phyloP scores from a whole-genome alignment of 768 basidiomycete species.

The Phylloporus sp. region DNA sequence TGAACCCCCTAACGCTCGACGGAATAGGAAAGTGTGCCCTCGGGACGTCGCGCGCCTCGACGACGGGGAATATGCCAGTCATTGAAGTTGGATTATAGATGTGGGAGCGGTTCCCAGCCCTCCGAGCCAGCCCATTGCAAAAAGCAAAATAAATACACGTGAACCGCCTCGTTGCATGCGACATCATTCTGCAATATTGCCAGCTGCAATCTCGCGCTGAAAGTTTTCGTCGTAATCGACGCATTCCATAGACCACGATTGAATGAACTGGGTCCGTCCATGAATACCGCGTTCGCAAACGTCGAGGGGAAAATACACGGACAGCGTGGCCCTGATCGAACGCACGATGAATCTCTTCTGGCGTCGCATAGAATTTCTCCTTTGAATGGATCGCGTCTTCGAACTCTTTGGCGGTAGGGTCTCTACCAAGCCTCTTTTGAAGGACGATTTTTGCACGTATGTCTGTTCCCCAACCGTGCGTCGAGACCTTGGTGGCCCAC shows the following conservation, averaged over 20 bases:
- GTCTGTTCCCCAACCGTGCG: conserved; percentile 6
- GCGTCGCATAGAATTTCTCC: conserved; percentile 10
- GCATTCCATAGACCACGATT: conserved; percentile 15
- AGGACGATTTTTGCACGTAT: conserved; percentile 18
- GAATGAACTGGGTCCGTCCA: conserved; percentile 8
- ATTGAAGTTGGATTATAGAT: too few relatives aligned
- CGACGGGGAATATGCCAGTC: too few relatives aligned
- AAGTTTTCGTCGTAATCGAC: conserved; percentile 21
- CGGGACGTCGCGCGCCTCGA: too few relatives aligned
- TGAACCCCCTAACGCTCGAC: too few relatives aligned
- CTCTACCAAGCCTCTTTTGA: conserved; percentile 11
- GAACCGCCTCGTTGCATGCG: background rate
- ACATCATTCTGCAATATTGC: conserved; percentile 3
- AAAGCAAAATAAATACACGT: background rate
- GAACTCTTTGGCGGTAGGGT: conserved; percentile 11
- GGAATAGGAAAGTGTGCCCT: too few relatives aligned
- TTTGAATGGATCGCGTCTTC: background rate
- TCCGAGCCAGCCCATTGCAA: too few relatives aligned
- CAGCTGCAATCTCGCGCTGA: conserved; percentile 16
- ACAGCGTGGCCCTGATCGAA: conserved; percentile 16
- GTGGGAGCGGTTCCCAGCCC: too few relatives aligned
- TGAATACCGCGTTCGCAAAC: background rate
- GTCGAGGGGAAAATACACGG: background rate
- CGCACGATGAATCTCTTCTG: conserved; percentile 11
- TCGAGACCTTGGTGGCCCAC: conserved; percentile 15